These are phyloP conservation scores for Acer negundo DNA, from an alignment of 345 rosid species.

Conservation along the genomic window DNA sequence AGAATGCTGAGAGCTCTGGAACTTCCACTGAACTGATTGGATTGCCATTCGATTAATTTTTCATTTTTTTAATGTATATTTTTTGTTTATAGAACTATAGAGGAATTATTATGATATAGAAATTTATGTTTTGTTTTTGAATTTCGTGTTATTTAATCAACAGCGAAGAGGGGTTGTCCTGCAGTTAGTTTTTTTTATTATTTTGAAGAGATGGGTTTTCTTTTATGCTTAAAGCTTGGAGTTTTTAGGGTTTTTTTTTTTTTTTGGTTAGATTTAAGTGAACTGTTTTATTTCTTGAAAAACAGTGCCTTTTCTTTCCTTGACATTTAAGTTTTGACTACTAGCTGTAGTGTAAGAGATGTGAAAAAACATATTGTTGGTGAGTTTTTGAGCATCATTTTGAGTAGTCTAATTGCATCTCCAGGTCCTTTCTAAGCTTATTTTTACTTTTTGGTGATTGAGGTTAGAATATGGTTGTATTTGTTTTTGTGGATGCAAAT, in stretches of 20 bases:
- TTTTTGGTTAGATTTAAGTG: neutral
- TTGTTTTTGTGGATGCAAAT: neutral
- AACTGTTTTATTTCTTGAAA: neutral
- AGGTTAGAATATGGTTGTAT: neutral
- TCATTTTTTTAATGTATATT: neutral
- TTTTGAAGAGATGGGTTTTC: neutral
- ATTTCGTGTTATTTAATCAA: neutral
- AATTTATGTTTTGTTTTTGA: neutral
- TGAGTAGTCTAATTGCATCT: neutral
- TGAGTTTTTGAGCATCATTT: neutral
- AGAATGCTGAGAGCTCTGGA: neutral
- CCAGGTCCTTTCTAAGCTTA: neutral
- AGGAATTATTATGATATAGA: neutral
- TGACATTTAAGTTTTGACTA: neutral
- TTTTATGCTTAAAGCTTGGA: neutral
- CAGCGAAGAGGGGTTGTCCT: neutral
- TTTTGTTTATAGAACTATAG: conserved; percentile 2
- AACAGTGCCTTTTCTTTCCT: neutral
- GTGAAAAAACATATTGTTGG: neutral
- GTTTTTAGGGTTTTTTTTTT: neutral
- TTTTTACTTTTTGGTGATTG: neutral
- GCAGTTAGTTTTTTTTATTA: neutral
- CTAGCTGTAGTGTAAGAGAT: neutral
- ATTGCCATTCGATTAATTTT: neutral
- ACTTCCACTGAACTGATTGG: neutral